Conservation (phyloP, 306 rosid species). For the Acacia melanoxylon region DNA sequence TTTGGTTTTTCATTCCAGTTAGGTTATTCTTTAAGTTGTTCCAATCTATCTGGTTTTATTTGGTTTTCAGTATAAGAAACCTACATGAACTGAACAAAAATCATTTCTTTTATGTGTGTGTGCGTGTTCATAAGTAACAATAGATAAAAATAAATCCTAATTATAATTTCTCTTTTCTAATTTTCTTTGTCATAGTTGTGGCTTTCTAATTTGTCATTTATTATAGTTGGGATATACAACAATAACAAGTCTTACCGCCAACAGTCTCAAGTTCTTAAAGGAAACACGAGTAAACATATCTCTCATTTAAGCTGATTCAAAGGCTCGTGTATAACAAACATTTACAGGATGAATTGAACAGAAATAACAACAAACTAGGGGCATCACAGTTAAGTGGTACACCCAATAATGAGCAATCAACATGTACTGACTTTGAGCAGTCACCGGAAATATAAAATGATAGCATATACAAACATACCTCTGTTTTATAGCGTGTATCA, state of each 20-base stretch:
- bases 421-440: conserved; percentile 4
- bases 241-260: neutral
- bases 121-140: neutral
- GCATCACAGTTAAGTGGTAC: conserved; percentile 3
- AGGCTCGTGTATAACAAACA: neutral
- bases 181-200: neutral
- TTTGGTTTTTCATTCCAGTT: neutral
- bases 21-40: neutral
- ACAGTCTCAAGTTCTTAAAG: conserved; percentile 9
- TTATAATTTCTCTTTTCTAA: too few species aligned
- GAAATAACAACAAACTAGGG: conserved; percentile 2
- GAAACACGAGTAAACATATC: neutral
- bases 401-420: conserved; percentile 9
- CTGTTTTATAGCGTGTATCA: conserved; percentile 86
- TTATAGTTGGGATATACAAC: neutral
- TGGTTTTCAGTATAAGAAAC: neutral
- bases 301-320: neutral
- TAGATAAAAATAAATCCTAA: too few species aligned
- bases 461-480: conserved; percentile 50
- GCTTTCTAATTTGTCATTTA: neutral
- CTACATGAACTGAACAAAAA: neutral
- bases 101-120: too few species aligned
- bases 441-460: conserved; percentile 19
- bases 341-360: neutral
- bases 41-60: neutral